Evolutionary conservation across 2,329 filamentous ascomycete genomes (phyloP).

Genomic region (Verticillium dahliae): DNA sequence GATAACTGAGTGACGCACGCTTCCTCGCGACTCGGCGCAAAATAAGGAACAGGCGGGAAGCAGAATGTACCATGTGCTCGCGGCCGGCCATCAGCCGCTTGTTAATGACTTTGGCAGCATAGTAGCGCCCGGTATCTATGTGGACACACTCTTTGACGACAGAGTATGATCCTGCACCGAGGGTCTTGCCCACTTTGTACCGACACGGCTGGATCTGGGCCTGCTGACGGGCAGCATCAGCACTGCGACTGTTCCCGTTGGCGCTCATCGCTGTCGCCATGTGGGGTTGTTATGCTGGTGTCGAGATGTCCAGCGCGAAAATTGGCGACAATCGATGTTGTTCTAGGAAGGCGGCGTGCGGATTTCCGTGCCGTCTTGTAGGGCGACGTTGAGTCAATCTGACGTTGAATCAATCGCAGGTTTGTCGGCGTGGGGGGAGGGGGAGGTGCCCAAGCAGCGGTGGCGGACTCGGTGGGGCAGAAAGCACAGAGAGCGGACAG

Average conservation of each 20-base stretch:
- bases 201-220: conserved; percentile 86
- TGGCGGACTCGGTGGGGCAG: background rate
- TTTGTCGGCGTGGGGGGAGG: background rate
- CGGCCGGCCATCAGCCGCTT: conserved; percentile 95
- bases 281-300: background rate
- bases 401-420: background rate
- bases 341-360: background rate
- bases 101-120: conserved; percentile 99
- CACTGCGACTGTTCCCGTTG: conserved; percentile 14
- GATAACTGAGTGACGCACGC: background rate
- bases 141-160: conserved; percentile 99
- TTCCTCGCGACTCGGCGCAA: no score
- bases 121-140: conserved; percentile 95
- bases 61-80: conserved; percentile 80
- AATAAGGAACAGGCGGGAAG: background rate
- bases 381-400: background rate
- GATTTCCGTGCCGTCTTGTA: background rate
- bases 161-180: conserved; percentile 94
- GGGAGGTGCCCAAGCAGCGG: background rate
- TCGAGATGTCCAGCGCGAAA: background rate
- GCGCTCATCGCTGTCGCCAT: conserved; percentile 8
- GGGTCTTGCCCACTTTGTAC: conserved; percentile 97
- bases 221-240: conserved; percentile 15
- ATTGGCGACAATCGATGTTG: background rate
- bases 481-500: background rate